Conservation (phyloP, 208 protist genomes). For the Acanthamoeba healyi region DNA sequence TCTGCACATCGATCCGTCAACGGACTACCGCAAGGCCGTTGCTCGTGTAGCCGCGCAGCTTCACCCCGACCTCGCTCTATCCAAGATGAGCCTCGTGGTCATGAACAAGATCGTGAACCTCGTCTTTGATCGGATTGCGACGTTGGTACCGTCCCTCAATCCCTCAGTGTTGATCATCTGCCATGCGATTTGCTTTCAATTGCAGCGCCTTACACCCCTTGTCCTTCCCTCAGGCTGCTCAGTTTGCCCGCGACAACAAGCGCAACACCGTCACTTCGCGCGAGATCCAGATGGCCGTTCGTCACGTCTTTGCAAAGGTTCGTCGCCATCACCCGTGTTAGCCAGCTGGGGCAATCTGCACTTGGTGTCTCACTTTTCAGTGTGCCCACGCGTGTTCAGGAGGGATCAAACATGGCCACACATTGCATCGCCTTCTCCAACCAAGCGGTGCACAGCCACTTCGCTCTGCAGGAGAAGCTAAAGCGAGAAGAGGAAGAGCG, state of each 20-base stretch:
- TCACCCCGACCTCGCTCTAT: constrained; percentile 49
- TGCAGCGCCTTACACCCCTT: too few relatives aligned
- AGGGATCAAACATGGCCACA: constrained; percentile 10
- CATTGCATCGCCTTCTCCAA: constrained; percentile 50
- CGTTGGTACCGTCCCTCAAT: neutral
- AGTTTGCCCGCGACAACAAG: constrained; percentile 46
- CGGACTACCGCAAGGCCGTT: constrained; percentile 57
- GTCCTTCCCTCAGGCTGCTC: neutral
- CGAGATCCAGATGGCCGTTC: constrained; percentile 62
- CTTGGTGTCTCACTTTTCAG: neutral
- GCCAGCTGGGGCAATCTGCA: too few relatives aligned
- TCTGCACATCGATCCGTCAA: constrained; percentile 50
- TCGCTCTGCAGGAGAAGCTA: constrained; percentile 20
- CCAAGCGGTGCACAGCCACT: constrained; percentile 56
- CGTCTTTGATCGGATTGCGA: constrained; percentile 15
- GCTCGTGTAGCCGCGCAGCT: constrained; percentile 45
- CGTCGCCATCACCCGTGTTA: neutral
- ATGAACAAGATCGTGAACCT: constrained; percentile 74
- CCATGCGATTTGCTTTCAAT: neutral
- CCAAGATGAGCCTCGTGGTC: constrained; percentile 59
- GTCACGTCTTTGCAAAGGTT: constrained; percentile 20
- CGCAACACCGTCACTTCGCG: constrained; percentile 44
- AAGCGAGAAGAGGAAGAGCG: constrained; percentile 29
- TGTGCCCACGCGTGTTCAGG: neutral
- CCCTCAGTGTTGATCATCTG: too few relatives aligned